Evolutionary conservation across 768 basidiomycete genomes (phyloP).

Genomic region (Phanerochaete carnosa): DNA sequence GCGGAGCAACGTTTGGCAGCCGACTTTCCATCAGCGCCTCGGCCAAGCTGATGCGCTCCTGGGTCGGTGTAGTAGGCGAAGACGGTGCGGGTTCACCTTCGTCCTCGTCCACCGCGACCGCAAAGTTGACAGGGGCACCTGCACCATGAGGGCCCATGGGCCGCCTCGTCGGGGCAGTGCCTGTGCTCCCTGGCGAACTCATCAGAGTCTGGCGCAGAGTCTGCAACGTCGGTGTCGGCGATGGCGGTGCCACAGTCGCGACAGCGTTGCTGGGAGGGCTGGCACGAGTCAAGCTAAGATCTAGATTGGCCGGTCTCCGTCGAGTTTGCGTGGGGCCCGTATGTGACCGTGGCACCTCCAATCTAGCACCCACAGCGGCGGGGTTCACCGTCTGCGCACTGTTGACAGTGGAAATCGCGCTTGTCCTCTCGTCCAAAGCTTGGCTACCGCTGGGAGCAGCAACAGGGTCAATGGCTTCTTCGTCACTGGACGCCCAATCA

Average conservation of each 20-base stretch:
- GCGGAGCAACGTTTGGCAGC: conserved; percentile 68
- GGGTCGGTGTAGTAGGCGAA: conserved; percentile 28
- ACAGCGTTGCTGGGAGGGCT: conserved; percentile 32
- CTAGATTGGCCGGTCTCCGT: conserved; percentile 63
- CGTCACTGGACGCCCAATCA: conserved; percentile 79
- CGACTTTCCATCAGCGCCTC: conserved; percentile 79
- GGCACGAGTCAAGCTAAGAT: conserved; percentile 38
- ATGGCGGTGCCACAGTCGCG: conserved; percentile 40
- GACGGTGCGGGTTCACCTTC: conserved; percentile 33
- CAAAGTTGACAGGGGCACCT: conserved; percentile 5
- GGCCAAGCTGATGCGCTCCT: conserved; percentile 67
- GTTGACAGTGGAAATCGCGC: conserved; percentile 42
- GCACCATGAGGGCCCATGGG: conserved; percentile 1
- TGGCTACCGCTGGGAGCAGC: conserved; percentile 84
- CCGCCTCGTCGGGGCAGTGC: conserved; percentile 23
- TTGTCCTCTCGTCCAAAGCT: conserved; percentile 81
- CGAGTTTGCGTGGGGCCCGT: conserved; percentile 26
- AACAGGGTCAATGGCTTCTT: conserved; percentile 81
- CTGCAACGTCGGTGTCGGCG: conserved; percentile 58
- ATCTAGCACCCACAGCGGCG: conserved; percentile 12
- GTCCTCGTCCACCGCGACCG: conserved; percentile 47
- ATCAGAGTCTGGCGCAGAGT: conserved; percentile 64
- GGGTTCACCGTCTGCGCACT: conserved; percentile 20
- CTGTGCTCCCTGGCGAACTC: conserved; percentile 34
- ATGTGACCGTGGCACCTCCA: conserved; percentile 21